These are phyloP conservation scores for Elaeis oleifera DNA, from an alignment of 202 grass and related monocot genomes.

Conservation along the genomic window DNA sequence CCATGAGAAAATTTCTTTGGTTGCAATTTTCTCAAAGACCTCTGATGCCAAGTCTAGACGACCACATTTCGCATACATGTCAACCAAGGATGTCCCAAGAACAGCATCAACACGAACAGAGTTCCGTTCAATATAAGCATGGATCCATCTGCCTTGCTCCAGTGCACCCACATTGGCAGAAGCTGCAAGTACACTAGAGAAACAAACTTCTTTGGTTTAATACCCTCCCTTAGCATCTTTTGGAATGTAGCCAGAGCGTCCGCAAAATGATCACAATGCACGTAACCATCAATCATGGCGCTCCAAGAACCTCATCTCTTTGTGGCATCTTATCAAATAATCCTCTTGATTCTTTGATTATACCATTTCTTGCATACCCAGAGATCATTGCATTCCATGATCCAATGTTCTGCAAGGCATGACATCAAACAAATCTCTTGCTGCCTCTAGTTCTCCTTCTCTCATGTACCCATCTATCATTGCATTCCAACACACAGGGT, in stretches of 20 bases:
- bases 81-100: constrained; percentile 18
- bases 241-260: constrained; percentile 7
- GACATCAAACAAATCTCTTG: too few species aligned
- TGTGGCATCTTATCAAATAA: constrained; percentile 14
- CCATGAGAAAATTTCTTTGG: constrained; percentile 13
- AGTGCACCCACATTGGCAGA: constrained; percentile 4
- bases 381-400: constrained; percentile 8
- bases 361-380: constrained; percentile 6
- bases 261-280: neutral
- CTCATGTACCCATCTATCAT: too few species aligned
- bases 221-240: constrained; percentile 6
- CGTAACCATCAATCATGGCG: constrained; percentile 12
- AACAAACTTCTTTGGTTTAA: constrained; percentile 20
- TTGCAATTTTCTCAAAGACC: constrained; percentile 14
- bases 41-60: constrained; percentile 9
- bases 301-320: constrained; percentile 20
- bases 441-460: too few species aligned
- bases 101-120: constrained; percentile 15
- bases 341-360: constrained; percentile 4
- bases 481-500: too few species aligned
- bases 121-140: constrained; percentile 19
- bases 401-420: constrained; percentile 11
- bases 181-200: constrained; percentile 16
- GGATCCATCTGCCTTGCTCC: constrained; percentile 20
- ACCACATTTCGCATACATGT: constrained; percentile 26